Evolutionary conservation across 768 basidiomycete species (phyloP), one percentile per base, ranked within the genome.

Genomic region (Tylopilus sp.): DNA sequence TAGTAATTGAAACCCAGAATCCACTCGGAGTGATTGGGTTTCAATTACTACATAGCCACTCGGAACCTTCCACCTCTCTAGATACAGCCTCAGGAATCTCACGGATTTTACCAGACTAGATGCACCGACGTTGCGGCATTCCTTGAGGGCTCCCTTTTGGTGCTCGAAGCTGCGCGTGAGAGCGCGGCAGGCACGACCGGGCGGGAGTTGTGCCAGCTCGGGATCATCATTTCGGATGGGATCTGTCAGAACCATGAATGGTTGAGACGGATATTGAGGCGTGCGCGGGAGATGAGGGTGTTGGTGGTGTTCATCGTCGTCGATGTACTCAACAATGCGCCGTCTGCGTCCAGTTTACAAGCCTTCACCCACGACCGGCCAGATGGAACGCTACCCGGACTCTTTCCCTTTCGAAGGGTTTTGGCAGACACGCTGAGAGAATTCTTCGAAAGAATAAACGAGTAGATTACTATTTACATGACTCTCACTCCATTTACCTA

Each of bases 151-250:
- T 95, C 87, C 62, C 76, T 95, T 33, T 71, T 73, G 31, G 79
- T 88, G 53, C 81, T 93, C 22, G 85, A 89, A 65, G 77, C 76
- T n/a, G 90, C 93, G 19, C 73, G 94, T 54, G 86, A 90, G 61
- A 76, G 78, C 22, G 31, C 81, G 82, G 40, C 68, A 77, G 37
- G 78, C 69, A 76, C 76, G 38, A 86, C 86, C 17, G 76, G 83
- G 3, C 80, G 82, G 17, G 94, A 98, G 57, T 76, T 99, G 22
- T 98, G 97, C 97, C 97, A 99, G 67, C 79, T 99, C 49, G 83
- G 97, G 69, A 91, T 98, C 73, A 97, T 99, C 77, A 92, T 99
- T 55, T 98, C 94, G 16, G 97, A 99, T 63, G 97, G 97, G n/a
- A 89, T 98, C 60, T 98, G 95, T 66, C 93, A 98, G 68, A 90